Evolutionary conservation across 1,284 basidiomycete genomes (phyloP).

Genomic region (Spongiforma sp.): DNA sequence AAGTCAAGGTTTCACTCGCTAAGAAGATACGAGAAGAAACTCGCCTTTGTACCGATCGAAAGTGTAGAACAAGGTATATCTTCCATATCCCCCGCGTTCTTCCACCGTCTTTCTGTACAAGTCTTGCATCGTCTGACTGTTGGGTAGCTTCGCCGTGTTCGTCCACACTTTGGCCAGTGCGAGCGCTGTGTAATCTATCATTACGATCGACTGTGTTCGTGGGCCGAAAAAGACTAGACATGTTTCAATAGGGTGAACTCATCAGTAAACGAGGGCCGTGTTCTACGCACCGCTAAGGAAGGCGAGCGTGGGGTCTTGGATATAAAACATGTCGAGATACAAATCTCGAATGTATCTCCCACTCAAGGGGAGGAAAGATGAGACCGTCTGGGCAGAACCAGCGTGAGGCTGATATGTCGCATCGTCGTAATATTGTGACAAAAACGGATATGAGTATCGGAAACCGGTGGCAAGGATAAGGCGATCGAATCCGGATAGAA

Average conservation of each 20-base stretch:
- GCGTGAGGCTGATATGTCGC: slow-evolving; percentile 6
- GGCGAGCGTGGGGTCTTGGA: slow-evolving; percentile 22
- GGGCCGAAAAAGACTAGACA: neutral
- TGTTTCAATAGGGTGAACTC: neutral
- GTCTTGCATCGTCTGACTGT: slow-evolving; percentile 2
- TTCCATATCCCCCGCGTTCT: slow-evolving; percentile 22
- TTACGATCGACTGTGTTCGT: neutral
- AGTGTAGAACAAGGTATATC: neutral
- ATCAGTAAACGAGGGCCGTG: neutral
- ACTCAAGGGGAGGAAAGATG: slow-evolving; percentile 13
- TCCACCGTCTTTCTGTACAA: neutral
- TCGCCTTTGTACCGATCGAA: neutral
- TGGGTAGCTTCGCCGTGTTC: slow-evolving; percentile 19
- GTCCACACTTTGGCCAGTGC: slow-evolving; percentile 27
- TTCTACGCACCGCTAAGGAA: slow-evolving; percentile 17
- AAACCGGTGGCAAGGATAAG: slow-evolving; percentile 17
- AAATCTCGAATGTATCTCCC: slow-evolving; percentile 22
- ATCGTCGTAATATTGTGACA: slow-evolving; percentile 21
- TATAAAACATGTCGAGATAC: slow-evolving; percentile 23
- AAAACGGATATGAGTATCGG: slow-evolving; percentile 21
- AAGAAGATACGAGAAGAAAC: neutral
- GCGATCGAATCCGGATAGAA: slow-evolving; percentile 19
- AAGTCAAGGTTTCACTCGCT: neutral
- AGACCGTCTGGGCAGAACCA: slow-evolving; percentile 3
- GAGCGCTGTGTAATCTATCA: slow-evolving; percentile 7